Conservation (phyloP, 805 yeast species). For the Ogataea degrootiae region DNA sequence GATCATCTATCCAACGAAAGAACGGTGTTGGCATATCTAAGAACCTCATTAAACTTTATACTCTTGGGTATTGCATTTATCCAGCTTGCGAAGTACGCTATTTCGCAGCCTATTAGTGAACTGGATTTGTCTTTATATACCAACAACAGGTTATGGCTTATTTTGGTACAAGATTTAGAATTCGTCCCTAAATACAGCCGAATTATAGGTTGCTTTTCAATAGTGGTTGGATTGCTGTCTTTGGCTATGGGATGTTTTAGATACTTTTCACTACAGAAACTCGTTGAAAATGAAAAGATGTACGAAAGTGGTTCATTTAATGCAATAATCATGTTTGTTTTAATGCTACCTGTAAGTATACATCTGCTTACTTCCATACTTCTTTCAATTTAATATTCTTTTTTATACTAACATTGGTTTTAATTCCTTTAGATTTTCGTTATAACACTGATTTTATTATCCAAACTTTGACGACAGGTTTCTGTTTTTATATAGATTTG, state of each 20-base stretch:
- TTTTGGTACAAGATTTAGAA: slow-evolving; percentile 6
- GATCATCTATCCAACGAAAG: slow-evolving; percentile 62
- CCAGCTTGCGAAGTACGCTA: slow-evolving; percentile 42
- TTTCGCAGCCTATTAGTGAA: slow-evolving; percentile 10
- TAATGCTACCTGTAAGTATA: slow-evolving; percentile 31
- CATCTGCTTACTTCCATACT: neutral
- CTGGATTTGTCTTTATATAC: neutral
- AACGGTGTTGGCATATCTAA: slow-evolving; percentile 54
- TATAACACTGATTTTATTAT: neutral
- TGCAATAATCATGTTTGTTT: slow-evolving; percentile 34
- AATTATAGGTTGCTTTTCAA: slow-evolving; percentile 30
- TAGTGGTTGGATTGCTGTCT: slow-evolving; percentile 38
- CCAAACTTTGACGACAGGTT: neutral
- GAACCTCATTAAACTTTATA: slow-evolving; percentile 49
- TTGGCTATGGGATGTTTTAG: slow-evolving; percentile 40
- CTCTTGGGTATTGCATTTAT: slow-evolving; percentile 51
- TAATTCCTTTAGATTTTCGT: neutral
- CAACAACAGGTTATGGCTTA: neutral
- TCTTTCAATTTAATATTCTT: neutral
- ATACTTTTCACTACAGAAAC: slow-evolving; percentile 40
- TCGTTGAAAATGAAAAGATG: slow-evolving; percentile 30
- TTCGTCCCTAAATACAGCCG: slow-evolving; percentile 13
- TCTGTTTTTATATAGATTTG: neutral
- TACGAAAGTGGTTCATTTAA: slow-evolving; percentile 32
- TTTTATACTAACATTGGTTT: neutral